Evolutionary conservation across 2,329 filamentous ascomycete species (phyloP).

Genomic region (Penicillium sp.): DNA sequence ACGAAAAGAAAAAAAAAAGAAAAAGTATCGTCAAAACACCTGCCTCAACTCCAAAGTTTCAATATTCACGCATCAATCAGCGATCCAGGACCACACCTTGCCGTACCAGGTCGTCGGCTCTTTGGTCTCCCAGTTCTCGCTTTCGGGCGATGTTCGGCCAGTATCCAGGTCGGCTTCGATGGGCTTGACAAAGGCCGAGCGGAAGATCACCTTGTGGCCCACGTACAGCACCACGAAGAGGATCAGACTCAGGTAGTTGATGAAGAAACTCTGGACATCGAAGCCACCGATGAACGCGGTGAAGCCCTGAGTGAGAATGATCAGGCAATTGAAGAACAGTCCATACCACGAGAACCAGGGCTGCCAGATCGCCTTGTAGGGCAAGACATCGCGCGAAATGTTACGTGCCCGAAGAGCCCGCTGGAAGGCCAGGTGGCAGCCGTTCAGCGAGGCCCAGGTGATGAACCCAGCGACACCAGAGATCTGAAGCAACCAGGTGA

Average conservation of each 20-base stretch:
- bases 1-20: conserved; percentile 4
- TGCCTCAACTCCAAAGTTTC: not conserved
- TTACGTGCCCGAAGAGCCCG: conserved; percentile 57
- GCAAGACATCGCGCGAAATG: conserved; percentile 61
- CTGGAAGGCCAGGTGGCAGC: conserved; percentile 67
- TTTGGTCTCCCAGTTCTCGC: conserved; percentile 38
- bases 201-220: conserved; percentile 57
- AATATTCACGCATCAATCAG: conserved; percentile 4
- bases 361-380: conserved; percentile 63
- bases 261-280: conserved; percentile 62
- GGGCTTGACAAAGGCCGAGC: conserved; percentile 39
- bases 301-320: conserved; percentile 69
- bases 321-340: conserved; percentile 64
- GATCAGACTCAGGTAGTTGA: conserved; percentile 65
- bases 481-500: conserved; percentile 46
- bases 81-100: conserved; percentile 29
- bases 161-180: conserved; percentile 48
- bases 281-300: conserved; percentile 63
- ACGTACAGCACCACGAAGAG: conserved; percentile 61
- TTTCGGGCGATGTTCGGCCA: conserved; percentile 38
- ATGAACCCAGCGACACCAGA: conserved; percentile 38
- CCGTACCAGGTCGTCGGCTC: conserved; percentile 33
- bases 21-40: not conserved
- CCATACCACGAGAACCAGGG: conserved; percentile 67
- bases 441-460: conserved; percentile 37